Base-by-base conservation (phyloP, 129 eudicot genomes). In the Oenanthe sinensis region DNA sequence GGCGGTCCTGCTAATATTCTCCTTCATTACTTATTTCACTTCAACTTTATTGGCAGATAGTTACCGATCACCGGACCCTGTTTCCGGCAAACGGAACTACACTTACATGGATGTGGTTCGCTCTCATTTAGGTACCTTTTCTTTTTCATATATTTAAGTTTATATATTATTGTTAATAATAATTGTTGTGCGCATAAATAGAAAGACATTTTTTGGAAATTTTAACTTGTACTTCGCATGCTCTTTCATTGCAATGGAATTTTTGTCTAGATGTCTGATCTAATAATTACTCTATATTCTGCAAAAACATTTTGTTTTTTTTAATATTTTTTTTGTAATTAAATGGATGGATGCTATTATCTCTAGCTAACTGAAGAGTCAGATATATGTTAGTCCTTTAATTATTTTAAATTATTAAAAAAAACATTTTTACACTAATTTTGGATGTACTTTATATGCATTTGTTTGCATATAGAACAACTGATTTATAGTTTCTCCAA, bases 91-190 rank as follows among this genome's bases (percentile, higher is more conserved):
- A 40, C 79, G 98, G 4, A 93, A 93, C 81, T 89, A 91, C 81
- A 91, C 97, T 6, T 93, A 93, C 74, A 89, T 86, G 95, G 95
- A 93, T 17, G 98, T 83, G 40, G 98, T 94, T 62, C 68, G 86
- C 6, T 52, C 97, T 33, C 84, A 85, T 80, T 89, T 93, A 54
- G 98, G 98, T 93, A 24, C 8, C 8, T 43, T n/a, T 42, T 16
- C 5, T 40, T 71, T 71, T 40, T 71, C 5, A 0, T 9, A 4
- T 1, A 17, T 60, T 39, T 33, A 33, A 33, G 36, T 33, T 33
- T 33, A 33, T 33, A n/a, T n/a, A n/a, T n/a, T n/a, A n/a, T n/a
- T n/a, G n/a, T n/a, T n/a, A 33, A 33, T 33, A 33, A 11, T 65
- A 14, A 26, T 26, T 30, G 42, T 67, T 5, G 20, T 67, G 19